Conservation (phyloP, 2,329 filamentous ascomycete species). For the Pseudopyrenochaeta lycopersici region DNA sequence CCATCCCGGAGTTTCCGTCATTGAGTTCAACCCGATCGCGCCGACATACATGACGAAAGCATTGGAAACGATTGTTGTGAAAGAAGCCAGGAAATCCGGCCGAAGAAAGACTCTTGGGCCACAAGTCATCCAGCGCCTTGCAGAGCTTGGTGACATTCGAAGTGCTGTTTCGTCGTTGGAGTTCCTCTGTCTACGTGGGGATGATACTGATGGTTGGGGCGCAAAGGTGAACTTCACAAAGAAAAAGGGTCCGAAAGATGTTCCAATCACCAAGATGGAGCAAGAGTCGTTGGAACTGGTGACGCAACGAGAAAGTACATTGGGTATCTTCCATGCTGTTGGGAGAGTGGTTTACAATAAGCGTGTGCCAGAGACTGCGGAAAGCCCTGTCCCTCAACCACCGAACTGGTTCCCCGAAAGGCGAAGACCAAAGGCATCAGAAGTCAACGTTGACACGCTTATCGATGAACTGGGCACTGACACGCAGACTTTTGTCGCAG, state of each 20-base stretch:
- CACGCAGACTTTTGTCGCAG: slow-evolving; percentile 86
- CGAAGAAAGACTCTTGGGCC: slow-evolving; percentile 79
- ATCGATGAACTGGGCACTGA: slow-evolving; percentile 95
- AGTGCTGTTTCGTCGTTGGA: slow-evolving; percentile 93
- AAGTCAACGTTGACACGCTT: slow-evolving; percentile 69
- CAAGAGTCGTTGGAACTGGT: slow-evolving; percentile 81
- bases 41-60: slow-evolving; percentile 86
- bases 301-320: slow-evolving; percentile 84
- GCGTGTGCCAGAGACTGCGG: slow-evolving; percentile 62
- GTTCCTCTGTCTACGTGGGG: slow-evolving; percentile 87
- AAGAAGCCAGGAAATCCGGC: slow-evolving; percentile 83
- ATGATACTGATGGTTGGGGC: slow-evolving; percentile 83
- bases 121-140: slow-evolving; percentile 77
- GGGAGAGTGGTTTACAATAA: slow-evolving; percentile 98
- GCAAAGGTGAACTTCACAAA: slow-evolving; percentile 73
- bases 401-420: slow-evolving; percentile 57
- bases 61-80: slow-evolving; percentile 80
- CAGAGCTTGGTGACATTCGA: slow-evolving; percentile 89
- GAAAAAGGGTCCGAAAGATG: slow-evolving; percentile 64
- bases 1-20: slow-evolving; percentile 78
- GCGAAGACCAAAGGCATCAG: slow-evolving; percentile 54
- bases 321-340: slow-evolving; percentile 95
- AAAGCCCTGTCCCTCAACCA: slow-evolving; percentile 50
- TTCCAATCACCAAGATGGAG: slow-evolving; percentile 77
- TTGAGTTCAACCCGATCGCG: slow-evolving; percentile 94